These are phyloP conservation scores for Adansonia rubrostipa DNA, from an alignment of 441 rosid genomes.

Conservation along the genomic window DNA sequence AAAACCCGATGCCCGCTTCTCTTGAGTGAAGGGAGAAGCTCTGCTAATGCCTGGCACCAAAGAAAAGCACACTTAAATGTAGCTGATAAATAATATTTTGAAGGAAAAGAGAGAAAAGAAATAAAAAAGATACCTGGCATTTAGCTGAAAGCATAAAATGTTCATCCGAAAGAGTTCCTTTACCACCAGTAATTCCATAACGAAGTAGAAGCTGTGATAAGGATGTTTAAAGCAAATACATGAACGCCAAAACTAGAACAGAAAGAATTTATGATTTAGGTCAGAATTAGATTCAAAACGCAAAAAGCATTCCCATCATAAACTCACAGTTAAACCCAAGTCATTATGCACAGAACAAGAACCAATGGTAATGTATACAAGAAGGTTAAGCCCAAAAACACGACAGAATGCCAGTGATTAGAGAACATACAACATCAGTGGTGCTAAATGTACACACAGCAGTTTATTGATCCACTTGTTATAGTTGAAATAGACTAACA, in stretches of 20 bases:
- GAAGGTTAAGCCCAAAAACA: neutral
- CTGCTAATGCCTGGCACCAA: constrained; percentile 69
- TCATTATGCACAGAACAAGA: constrained; percentile 5
- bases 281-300: neutral
- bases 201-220: constrained; percentile 68
- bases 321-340: neutral
- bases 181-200: constrained; percentile 56
- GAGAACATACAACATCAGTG: neutral
- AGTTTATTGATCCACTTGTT: neutral
- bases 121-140: constrained; percentile 68
- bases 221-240: constrained; percentile 14
- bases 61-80: constrained; percentile 8
- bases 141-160: constrained; percentile 94
- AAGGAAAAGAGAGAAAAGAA: neutral
- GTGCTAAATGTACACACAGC: neutral
- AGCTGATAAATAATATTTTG: neutral
- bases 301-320: neutral
- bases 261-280: neutral
- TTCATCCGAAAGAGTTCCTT: constrained; percentile 80
- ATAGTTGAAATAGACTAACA: constrained; percentile 5
- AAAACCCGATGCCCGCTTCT: constrained; percentile 78
- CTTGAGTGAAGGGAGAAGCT: constrained; percentile 77
- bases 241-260: constrained; percentile 2
- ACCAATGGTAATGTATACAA: neutral
- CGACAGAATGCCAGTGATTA: neutral